Evolutionary conservation across 2,329 filamentous ascomycete genomes (phyloP).

Genomic region (Alternaria longipes): DNA sequence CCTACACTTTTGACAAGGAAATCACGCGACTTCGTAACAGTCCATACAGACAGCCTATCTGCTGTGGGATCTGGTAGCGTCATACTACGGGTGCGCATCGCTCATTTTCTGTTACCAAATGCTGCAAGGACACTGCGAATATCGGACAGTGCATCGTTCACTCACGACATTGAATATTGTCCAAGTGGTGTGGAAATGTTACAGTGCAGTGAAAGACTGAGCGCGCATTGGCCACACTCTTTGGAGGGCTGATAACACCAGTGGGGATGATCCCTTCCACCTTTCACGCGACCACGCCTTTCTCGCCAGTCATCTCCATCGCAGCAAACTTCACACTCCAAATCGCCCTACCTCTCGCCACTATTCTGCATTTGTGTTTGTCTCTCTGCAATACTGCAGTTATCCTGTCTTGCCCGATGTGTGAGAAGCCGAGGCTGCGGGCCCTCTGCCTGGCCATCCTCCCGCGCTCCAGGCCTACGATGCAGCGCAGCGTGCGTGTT

Average conservation of each 20-base stretch:
- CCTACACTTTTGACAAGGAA: neutral
- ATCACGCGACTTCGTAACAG: neutral
- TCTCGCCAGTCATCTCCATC: neutral
- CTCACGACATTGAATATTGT: neutral
- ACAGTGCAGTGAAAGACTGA: neutral
- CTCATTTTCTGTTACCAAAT: neutral
- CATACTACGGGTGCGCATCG: neutral
- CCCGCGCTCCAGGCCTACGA: neutral
- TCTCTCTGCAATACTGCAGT: neutral
- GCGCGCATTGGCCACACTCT: neutral
- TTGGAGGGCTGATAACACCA: neutral
- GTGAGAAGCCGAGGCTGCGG: no score
- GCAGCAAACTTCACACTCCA: neutral
- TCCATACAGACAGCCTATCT: neutral
- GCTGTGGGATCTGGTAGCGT: neutral
- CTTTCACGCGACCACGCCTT: neutral
- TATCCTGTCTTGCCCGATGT: neutral
- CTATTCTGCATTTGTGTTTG: neutral
- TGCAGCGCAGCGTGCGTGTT: neutral
- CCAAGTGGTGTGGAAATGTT: neutral
- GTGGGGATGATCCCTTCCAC: neutral
- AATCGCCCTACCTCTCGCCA: neutral
- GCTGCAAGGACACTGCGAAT: neutral
- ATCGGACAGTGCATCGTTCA: neutral
- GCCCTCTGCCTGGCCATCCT: conserved; percentile 1